Base-by-base conservation (phyloP, 75 land plant genomes). In the Selaginella tamariscina region DNA sequence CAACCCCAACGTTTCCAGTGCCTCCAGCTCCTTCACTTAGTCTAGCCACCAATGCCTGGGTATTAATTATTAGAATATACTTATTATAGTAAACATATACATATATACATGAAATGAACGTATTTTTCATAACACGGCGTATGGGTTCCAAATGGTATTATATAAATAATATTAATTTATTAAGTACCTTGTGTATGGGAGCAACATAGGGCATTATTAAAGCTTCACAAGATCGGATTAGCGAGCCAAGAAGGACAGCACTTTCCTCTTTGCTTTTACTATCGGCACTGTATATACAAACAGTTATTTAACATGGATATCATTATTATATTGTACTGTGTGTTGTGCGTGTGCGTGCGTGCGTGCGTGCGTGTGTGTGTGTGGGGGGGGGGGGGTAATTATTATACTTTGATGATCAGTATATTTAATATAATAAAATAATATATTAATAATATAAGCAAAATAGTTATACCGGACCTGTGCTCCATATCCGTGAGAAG, bases 201-300 rank as follows among this genome's bases (percentile, higher is more conserved):
- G 81, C 96, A 77, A 95, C 83, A 29, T 95, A 95, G 32, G 99
- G 96, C 66, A 78, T 79, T 65, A 95, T 74, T 30, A 95, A 70
- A 57, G 91, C 75, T 62, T 89, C 97, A 74, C 99, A 95, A 30
- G 82, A 77, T 22, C 88, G 83, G 68, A 95, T 91, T 59, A 95
- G 81, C 72, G 82, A 87, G 32, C 99, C 97, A 33, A 95, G 71
- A 15, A 90, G 82, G 68, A 81, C 88, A 24, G 99, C 91, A 83
- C 99, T 95, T 74, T 95, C 97, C 80, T 95, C 99, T 74, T 84
- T 79, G 71, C 88, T 87, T 77, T 95, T 95, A 76, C 84, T 85
- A 76, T 95, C 99, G 55, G 83, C 80, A 73, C 99, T 95, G 92
- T 39, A 15, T 39, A 15, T 39, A 74, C 66, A 23, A 54, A 69